Base-by-base conservation (phyloP, 441 rosid species). In the California macrophylla region DNA sequence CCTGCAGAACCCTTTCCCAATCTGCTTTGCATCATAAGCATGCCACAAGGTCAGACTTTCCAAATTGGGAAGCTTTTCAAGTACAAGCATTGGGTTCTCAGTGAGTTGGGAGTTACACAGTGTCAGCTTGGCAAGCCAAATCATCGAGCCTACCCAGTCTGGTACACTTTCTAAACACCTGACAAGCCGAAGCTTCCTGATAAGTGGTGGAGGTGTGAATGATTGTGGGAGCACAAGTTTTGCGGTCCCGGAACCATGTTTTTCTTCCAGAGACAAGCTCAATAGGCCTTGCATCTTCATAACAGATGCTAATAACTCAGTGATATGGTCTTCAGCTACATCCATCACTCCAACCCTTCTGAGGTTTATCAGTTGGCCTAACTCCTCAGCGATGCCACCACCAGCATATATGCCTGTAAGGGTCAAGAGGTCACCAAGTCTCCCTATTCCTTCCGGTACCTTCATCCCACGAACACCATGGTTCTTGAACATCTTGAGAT, bases 1-100 rank as follows among this genome's bases (percentile, higher is more conserved):
- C 71, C 71, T 73, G 76, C 82, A 76, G 75, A 84, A 81, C 63
- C 80, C 84, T 75, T 77, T 82, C 21, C 73, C 84, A 6, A 73
- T 23, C 23, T 76, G 75, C 42, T 68, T 80, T 68, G 71, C 77
- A 67, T 80, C 78, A 56, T 76, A 78, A 66, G 80, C 85, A 68
- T 69, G 71, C 75, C 81, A 80, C 34, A 78, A 40, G 25, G 60
- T 78, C 69, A 84, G 52, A n/a, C 4, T 66, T 73, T 66, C 68
- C 75, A 79, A 56, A 78, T 78, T 78, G 5, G 82, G 84, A 18
- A 81, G 79, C 15, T 28, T 38, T 72, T 78, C 82, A 68, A 82
- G 84, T 42, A 75, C 73, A 45, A 40, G 69, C n/a, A 71, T 62
- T 69, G 82, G 83, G 72, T 70, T 80, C 73, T 84, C 82, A 1